Conservation (phyloP, 352 stramenopile species). For the Pythium chondricola region DNA sequence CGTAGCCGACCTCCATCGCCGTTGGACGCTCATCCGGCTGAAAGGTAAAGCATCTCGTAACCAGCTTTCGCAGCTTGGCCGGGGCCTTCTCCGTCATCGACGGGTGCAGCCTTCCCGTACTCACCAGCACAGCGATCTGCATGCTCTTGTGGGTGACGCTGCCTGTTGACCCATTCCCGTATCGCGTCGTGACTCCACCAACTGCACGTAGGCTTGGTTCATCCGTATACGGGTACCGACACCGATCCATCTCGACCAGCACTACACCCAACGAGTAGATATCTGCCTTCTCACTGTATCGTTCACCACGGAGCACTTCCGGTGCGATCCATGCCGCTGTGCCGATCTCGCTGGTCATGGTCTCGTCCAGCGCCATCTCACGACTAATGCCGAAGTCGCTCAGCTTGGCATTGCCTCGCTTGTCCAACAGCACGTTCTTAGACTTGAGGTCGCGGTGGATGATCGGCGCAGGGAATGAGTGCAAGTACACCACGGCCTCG, state of each 20-base stretch:
- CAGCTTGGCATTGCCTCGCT: constrained; percentile 11
- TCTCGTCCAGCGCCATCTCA: constrained; percentile 8
- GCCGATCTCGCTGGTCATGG: constrained; percentile 26
- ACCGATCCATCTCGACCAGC: constrained; percentile 18
- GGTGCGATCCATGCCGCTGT: constrained; percentile 25
- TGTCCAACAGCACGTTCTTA: constrained; percentile 12
- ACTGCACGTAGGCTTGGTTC: no score
- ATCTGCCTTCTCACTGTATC: constrained; percentile 28
- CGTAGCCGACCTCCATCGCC: constrained; percentile 17
- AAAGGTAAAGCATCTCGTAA: constrained; percentile 10
- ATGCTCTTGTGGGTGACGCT: no score
- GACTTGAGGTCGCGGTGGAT: constrained; percentile 17
- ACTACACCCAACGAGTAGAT: constrained; percentile 30
- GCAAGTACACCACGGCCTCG: constrained; percentile 18
- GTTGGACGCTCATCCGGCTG: constrained; percentile 13
- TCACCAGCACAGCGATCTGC: constrained; percentile 14
- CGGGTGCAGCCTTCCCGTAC: constrained; percentile 11
- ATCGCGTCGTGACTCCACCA: no score
- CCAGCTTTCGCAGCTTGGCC: constrained; percentile 7
- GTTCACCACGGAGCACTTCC: constrained; percentile 23
- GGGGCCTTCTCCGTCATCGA: constrained; percentile 6
- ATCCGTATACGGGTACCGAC: neutral
- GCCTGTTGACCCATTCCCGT: no score
- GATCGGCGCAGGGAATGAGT: constrained; percentile 10
- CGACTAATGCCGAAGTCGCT: constrained; percentile 23